Base-by-base conservation (phyloP, 2,329 filamentous ascomycete species). In the Aschersonia sp. region DNA sequence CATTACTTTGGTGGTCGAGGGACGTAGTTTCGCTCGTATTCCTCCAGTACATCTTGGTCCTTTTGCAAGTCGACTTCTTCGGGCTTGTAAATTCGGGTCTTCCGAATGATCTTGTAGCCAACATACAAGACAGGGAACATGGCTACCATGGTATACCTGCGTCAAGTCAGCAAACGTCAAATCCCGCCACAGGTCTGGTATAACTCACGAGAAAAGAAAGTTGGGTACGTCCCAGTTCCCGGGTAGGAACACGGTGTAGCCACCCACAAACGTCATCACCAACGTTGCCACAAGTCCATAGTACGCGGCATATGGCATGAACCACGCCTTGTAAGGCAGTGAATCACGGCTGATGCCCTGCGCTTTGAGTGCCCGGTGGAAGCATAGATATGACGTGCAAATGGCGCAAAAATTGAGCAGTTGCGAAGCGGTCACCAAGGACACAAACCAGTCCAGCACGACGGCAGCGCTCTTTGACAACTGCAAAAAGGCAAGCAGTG, bases 361-460 rank as follows among this genome's bases (percentile, higher is more conserved):
- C 0, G 72, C 81, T 30, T 73, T 67, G 46, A 84, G 71, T 0
- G 85, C 85, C 45, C 79, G 78, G 60, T 82, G 71, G 61, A 87
- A 92, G 49, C 76, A 76, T 49, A 89, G 66, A 62, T 85, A 90
- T 0, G 83, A 82, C 49, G 80, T 72, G 56, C 78, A 79, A 59
- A 86, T 81, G 54, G 79, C 76, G 41, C 72, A 72, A 64, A 82
- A 87, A 59, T 85, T 84, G 64, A 87, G 81, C 11, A 87, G 72
- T 56, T 85, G 81, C 1, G 83, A 85, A 0, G 85, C 82, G 9
- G 85, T 87, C 14, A 86, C 67, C 1, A 75, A 58, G 50, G 76
- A 83, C 41, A 85, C 75, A 53, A 88, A 79, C 84, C 84, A 88
- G 43, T 71, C 71, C 52, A 89, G 67, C 1, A 88, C 85, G 31